Evolutionary conservation across 495 filamentous ascomycete genomes (phyloP).

Genomic region (Xylaria curta): DNA sequence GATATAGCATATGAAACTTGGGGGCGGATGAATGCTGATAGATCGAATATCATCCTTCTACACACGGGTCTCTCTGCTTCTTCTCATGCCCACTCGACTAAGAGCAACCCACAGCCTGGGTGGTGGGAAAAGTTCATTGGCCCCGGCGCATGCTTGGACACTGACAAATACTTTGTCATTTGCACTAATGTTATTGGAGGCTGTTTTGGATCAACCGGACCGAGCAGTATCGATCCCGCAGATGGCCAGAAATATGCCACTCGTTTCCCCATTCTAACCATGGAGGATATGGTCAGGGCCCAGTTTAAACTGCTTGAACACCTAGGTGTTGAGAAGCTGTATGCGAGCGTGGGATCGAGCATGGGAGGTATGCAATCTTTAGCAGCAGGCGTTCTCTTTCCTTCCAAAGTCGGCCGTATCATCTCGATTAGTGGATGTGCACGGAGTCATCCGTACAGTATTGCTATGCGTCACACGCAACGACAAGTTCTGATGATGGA

Average conservation of each 20-base stretch:
- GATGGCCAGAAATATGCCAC: conserved; percentile 91
- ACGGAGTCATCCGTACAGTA: conserved; percentile 95
- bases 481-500: conserved; percentile 99
- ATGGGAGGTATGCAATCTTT: conserved; percentile 99
- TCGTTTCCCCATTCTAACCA: conserved; percentile 93
- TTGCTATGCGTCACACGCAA: conserved; percentile 98
- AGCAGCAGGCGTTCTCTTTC: conserved; percentile 86
- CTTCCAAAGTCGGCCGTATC: conserved; percentile 77
- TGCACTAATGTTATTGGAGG: conserved; percentile 97
- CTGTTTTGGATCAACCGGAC: conserved; percentile 95
- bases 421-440: conserved; percentile 94
- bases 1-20: conserved; percentile 93
- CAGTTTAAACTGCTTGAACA: conserved; percentile 89
- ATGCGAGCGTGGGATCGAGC: conserved; percentile 92
- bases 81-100: conserved; percentile 92
- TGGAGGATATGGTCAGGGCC: conserved; percentile 96
- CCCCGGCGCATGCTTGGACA: conserved; percentile 83
- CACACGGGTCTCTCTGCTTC: conserved; percentile 95
- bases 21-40: conserved; percentile 81
- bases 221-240: conserved; percentile 84
- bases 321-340: conserved; percentile 78
- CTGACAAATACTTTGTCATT: conserved; percentile 88
- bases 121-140: conserved; percentile 99
- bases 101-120: conserved; percentile 81
- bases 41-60: conserved; percentile 88